phyloP scores from a whole-genome alignment of 139 green algal genomes.

The Asterochloris sp. region DNA sequence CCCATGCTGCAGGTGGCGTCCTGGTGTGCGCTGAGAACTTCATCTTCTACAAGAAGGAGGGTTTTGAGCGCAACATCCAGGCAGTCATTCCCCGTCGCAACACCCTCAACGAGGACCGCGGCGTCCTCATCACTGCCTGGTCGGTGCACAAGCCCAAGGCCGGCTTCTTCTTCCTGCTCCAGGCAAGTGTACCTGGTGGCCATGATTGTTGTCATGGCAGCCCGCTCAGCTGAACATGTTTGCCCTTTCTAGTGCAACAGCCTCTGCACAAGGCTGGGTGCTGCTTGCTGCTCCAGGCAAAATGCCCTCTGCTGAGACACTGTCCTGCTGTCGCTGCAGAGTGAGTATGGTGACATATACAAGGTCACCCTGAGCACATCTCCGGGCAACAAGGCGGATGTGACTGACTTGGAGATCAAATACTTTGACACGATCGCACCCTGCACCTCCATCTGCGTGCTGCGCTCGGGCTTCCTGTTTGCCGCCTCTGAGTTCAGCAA shows the following conservation, averaged over 20 bases:
- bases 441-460: conserved; percentile 78
- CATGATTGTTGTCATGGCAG: too few relatives aligned
- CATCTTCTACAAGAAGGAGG: conserved; percentile 91
- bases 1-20: conserved; percentile 63
- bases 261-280: neutral
- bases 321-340: conserved; percentile 48
- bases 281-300: neutral
- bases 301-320: neutral
- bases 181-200: conserved; percentile 42
- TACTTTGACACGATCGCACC: conserved; percentile 98
- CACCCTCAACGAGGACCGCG: conserved; percentile 75
- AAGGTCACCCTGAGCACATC: conserved; percentile 73
- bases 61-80: conserved; percentile 57
- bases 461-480: conserved; percentile 97
- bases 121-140: conserved; percentile 84
- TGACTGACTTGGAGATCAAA: conserved; percentile 89
- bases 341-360: conserved; percentile 98
- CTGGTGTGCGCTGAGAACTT: conserved; percentile 98
- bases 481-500: conserved; percentile 94
- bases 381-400: conserved; percentile 65
- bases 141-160: conserved; percentile 87
- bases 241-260: neutral
- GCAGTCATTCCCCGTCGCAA: conserved; percentile 88
- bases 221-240: neutral
- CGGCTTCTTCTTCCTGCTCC: conserved; percentile 92